Evolutionary conservation across 2,329 filamentous ascomycete species (phyloP).

Genomic region (Scedosporium apiospermum): DNA sequence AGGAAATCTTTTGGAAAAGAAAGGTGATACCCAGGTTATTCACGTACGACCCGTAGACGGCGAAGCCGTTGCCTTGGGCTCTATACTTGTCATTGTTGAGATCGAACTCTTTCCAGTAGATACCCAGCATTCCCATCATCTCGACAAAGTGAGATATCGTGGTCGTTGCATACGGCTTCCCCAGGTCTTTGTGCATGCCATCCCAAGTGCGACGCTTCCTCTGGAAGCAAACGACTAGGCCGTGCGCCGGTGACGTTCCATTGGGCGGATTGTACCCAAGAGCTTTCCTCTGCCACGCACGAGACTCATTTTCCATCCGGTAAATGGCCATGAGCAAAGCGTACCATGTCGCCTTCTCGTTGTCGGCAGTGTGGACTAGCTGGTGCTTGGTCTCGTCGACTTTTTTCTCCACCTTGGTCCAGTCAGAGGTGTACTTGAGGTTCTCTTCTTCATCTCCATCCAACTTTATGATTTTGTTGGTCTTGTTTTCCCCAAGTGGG

Average conservation of each 20-base stretch:
- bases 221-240: slow-evolving; percentile 35
- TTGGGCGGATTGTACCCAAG: slow-evolving; percentile 14
- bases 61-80: slow-evolving; percentile 46
- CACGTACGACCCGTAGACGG: slow-evolving; percentile 35
- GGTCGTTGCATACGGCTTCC: slow-evolving; percentile 41
- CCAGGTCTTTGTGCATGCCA: slow-evolving; percentile 37
- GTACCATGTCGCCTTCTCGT: slow-evolving; percentile 47
- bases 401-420: neutral
- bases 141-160: slow-evolving; percentile 47
- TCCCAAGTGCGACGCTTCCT: slow-evolving; percentile 39
- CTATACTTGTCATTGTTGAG: slow-evolving; percentile 38
- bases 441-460: neutral
- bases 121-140: slow-evolving; percentile 42
- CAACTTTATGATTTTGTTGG: neutral
- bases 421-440: neutral
- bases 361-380: slow-evolving; percentile 43
- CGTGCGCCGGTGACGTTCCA: slow-evolving; percentile 22
- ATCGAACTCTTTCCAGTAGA: slow-evolving; percentile 52
- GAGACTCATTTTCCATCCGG: slow-evolving; percentile 36
- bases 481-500: slow-evolving; percentile 15
- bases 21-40: slow-evolving; percentile 45
- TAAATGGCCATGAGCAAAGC: slow-evolving; percentile 40
- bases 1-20: slow-evolving; percentile 40
- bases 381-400: neutral
- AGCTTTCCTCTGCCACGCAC: slow-evolving; percentile 33